These are phyloP conservation scores for Magnolia sinica DNA, from an alignment of 164 flowering plant species.

Conservation along the genomic window DNA sequence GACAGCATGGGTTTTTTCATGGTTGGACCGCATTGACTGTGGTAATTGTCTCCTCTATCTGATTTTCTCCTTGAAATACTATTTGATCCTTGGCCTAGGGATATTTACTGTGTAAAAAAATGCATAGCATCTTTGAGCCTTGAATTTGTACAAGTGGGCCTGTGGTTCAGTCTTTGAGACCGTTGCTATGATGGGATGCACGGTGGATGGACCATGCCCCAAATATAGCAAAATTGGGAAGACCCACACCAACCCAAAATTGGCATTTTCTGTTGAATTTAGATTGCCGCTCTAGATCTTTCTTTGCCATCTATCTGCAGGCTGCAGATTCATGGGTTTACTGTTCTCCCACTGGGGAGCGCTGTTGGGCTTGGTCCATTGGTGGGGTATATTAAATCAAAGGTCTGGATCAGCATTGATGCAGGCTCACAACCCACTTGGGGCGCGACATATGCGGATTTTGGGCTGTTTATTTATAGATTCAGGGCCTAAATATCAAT, in stretches of 20 bases:
- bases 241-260: background rate
- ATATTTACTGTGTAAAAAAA: too few relatives aligned
- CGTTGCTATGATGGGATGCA: background rate
- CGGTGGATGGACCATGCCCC: too few relatives aligned
- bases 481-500: too few relatives aligned
- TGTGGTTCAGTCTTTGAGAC: background rate
- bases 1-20: slow-evolving; percentile 74
- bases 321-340: background rate
- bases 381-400: too few relatives aligned
- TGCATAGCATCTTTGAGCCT: background rate
- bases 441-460: too few relatives aligned
- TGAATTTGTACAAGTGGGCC: background rate
- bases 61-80: background rate
- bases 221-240: background rate
- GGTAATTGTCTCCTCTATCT: slow-evolving; percentile 45
- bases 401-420: too few relatives aligned
- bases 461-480: too few relatives aligned
- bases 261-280: background rate
- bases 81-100: background rate
- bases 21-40: slow-evolving; percentile 87
- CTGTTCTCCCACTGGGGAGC: background rate
- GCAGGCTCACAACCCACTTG: too few relatives aligned
- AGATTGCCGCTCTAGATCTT: background rate
- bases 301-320: background rate
- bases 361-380: too few relatives aligned